Conservation (phyloP, 2,329 filamentous ascomycete genomes). For the Fusarium stilboides region DNA sequence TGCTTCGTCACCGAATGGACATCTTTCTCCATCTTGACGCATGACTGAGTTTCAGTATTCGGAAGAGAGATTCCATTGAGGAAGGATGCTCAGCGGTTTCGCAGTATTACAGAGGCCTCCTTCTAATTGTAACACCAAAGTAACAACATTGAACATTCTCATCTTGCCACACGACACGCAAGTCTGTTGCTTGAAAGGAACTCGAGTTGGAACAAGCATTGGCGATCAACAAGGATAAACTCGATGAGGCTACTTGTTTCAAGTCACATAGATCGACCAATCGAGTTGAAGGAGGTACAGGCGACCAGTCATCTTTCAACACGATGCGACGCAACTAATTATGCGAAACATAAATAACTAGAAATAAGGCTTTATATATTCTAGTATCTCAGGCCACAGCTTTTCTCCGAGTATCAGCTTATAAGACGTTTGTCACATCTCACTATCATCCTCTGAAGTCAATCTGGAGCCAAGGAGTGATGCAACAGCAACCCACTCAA, state of each 20-base stretch:
- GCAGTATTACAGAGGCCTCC: background rate
- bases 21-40: no score
- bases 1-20: no score
- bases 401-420: background rate
- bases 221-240: conserved; percentile 5
- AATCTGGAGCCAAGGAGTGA: conserved; percentile 2
- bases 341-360: conserved; percentile 12
- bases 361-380: conserved; percentile 4
- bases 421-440: background rate
- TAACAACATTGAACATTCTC: background rate
- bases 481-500: background rate
- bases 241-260: conserved; percentile 22
- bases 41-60: no score
- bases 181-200: background rate
- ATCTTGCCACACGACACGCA: background rate
- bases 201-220: background rate
- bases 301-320: conserved; percentile 10
- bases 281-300: background rate
- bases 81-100: background rate
- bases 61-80: no score
- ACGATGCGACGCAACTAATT: conserved; percentile 11
- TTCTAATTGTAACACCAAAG: background rate
- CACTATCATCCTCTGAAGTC: background rate
- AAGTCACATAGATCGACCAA: conserved; percentile 23
- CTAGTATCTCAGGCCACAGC: background rate